Percentiles rank a stretch among this genome's conserved stretches.
Conservation (phyloP, 805 yeast genomes). For the Blastobotrys robertii region DNA sequence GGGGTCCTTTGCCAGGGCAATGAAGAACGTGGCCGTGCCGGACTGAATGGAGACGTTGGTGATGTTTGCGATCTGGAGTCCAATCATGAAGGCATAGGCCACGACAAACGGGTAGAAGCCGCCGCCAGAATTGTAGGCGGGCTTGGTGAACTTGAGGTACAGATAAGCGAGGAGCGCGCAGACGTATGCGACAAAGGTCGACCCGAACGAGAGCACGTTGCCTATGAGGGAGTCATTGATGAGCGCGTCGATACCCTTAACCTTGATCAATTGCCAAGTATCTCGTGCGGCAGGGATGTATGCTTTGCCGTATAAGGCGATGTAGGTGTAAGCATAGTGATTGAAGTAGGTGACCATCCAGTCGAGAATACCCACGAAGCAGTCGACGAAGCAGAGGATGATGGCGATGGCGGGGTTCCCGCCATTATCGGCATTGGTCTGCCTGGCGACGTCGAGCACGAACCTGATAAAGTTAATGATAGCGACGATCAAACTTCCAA, state of each 20-base stretch:
- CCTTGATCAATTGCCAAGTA: conserved; percentile 67
- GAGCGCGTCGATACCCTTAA: conserved; percentile 75
- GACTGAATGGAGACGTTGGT: conserved; percentile 67
- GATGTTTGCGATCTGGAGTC: conserved; percentile 66
- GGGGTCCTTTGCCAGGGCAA: conserved; percentile 77
- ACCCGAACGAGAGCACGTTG: conserved; percentile 67
- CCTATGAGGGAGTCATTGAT: conserved; percentile 76
- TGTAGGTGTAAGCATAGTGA: conserved; percentile 79
- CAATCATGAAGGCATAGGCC: conserved; percentile 63
- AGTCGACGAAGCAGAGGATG: conserved; percentile 38
- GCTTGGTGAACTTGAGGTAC: conserved; percentile 57
- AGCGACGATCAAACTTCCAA: conserved; percentile 69
- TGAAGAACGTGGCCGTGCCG: conserved; percentile 76
- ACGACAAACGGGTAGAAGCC: conserved; percentile 60
- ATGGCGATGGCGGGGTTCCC: conserved; percentile 45
- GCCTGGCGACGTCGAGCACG: conserved; percentile 42
- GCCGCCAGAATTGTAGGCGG: conserved; percentile 52
- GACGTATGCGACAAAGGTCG: conserved; percentile 62
- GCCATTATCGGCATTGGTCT: conserved; percentile 42
- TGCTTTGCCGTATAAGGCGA: conserved; percentile 78
- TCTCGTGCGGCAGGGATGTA: conserved; percentile 71
- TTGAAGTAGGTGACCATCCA: conserved; percentile 82
- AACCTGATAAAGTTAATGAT: conserved; percentile 59
- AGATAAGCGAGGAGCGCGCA: conserved; percentile 53
- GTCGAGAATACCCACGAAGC: conserved; percentile 54